These are phyloP conservation scores for Panicum miliaceum DNA, from an alignment of 176 grass and related monocot species.

Conservation along the genomic window DNA sequence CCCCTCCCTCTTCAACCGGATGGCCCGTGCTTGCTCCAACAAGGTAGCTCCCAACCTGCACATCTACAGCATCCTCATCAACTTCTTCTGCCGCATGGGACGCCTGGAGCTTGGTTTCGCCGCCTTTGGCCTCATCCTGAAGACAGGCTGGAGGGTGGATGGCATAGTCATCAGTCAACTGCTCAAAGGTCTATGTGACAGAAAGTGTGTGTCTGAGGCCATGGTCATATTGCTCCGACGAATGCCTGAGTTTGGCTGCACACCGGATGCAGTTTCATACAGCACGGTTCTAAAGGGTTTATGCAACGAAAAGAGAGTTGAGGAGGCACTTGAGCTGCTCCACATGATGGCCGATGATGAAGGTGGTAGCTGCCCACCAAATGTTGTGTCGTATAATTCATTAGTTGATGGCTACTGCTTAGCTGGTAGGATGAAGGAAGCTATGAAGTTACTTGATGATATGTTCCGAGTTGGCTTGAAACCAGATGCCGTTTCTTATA, in stretches of 20 bases:
- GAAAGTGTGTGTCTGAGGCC: neutral
- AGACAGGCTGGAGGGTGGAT: neutral
- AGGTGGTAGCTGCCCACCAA: neutral
- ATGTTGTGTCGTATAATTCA: neutral
- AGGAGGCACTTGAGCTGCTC: constrained; percentile 36
- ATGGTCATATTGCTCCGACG: neutral
- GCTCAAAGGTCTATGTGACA: neutral
- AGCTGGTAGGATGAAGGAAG: neutral
- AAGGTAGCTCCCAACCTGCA: neutral
- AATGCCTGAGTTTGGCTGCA: constrained; percentile 9
- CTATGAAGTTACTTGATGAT: neutral
- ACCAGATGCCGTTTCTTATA: neutral
- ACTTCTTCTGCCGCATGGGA: neutral
- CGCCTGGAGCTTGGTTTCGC: neutral
- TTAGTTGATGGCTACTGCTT: neutral
- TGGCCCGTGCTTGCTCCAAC: neutral
- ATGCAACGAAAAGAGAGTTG: constrained; percentile 1
- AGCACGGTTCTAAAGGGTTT: constrained; percentile 31
- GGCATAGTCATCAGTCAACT: neutral
- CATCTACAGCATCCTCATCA: neutral
- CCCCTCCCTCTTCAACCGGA: constrained; percentile 7
- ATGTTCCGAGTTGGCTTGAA: neutral
- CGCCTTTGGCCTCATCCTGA: neutral
- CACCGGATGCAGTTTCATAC: neutral
- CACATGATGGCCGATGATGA: constrained; percentile 32